These are phyloP conservation scores for Leccinum griseonigrum DNA, from an alignment of 1,284 basidiomycete genomes.

Conservation along the genomic window DNA sequence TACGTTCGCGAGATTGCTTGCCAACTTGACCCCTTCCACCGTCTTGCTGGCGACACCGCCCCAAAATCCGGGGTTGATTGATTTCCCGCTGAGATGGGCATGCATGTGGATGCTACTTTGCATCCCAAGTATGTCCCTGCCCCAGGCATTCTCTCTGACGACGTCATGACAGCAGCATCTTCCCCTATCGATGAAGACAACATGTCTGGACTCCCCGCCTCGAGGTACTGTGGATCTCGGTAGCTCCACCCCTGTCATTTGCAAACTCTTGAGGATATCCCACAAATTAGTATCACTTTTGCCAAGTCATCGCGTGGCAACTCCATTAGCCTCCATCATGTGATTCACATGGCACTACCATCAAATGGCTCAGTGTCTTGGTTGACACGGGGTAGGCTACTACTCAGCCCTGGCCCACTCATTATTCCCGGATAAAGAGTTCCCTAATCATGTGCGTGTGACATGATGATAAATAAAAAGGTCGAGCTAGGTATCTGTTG, in stretches of 20 bases:
- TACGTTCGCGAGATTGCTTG: conserved; percentile 77
- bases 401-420: not conserved
- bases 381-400: conserved; percentile 29
- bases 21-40: conserved; percentile 75
- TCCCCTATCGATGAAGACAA: conserved; percentile 3
- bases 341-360: conserved; percentile 25
- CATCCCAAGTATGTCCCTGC: conserved; percentile 17
- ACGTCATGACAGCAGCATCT: conserved; percentile 20
- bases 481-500: no score
- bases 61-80: conserved; percentile 32
- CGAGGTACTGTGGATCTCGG: conserved; percentile 27
- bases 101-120: conserved; percentile 15
- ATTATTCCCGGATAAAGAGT: no score
- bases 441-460: no score
- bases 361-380: conserved; percentile 29
- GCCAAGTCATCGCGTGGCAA: conserved; percentile 30
- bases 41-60: conserved; percentile 53
- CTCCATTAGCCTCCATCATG: conserved; percentile 24
- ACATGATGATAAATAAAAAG: no score
- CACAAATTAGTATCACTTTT: conserved; percentile 30
- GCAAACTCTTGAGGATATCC: conserved; percentile 32
- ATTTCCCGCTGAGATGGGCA: conserved; percentile 8
- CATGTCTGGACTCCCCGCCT: conserved; percentile 11
- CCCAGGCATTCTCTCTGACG: conserved; percentile 15
- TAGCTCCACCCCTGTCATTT: conserved; percentile 26